phyloP scores from a whole-genome alignment of 768 basidiomycete genomes.

The Termitomyces sp. region DNA sequence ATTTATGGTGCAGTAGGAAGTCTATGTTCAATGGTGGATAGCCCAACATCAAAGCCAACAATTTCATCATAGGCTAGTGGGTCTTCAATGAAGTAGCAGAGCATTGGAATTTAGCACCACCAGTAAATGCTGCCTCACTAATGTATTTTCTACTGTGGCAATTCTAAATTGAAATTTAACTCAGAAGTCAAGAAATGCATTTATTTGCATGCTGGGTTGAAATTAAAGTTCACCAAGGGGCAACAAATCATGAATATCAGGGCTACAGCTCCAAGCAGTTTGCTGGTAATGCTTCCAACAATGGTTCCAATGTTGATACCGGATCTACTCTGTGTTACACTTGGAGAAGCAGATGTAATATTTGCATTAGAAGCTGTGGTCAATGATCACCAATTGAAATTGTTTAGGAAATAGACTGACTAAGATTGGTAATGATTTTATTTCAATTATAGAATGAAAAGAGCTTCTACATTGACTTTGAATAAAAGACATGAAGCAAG shows the following conservation, averaged over 20 bases:
- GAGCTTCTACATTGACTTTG: no score
- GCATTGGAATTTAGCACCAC: constrained; percentile 52
- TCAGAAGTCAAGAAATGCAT: neutral
- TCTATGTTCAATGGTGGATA: constrained; percentile 33
- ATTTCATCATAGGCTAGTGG: constrained; percentile 32
- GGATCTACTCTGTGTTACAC: constrained; percentile 11
- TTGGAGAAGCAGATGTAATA: constrained; percentile 8
- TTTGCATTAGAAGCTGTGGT: neutral
- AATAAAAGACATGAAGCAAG: no score
- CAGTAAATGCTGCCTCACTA: constrained; percentile 36
- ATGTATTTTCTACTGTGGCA: constrained; percentile 40
- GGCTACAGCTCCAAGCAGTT: no score
- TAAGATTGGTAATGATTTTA: no score
- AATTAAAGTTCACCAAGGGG: no score
- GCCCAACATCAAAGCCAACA: constrained; percentile 44
- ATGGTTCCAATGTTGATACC: constrained; percentile 4
- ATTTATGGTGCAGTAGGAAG: constrained; percentile 24
- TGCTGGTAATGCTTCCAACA: no score
- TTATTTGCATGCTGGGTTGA: neutral
- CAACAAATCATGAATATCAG: no score
- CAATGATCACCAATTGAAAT: no score
- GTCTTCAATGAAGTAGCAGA: constrained; percentile 53
- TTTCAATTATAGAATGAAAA: no score
- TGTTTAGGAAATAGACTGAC: no score
- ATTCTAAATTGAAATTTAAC: constrained; percentile 7